Evolutionary conservation across 108 stramenopile species (phyloP), one percentile per base, ranked within the genome.

Genomic region (Skeletonema menzelii): DNA sequence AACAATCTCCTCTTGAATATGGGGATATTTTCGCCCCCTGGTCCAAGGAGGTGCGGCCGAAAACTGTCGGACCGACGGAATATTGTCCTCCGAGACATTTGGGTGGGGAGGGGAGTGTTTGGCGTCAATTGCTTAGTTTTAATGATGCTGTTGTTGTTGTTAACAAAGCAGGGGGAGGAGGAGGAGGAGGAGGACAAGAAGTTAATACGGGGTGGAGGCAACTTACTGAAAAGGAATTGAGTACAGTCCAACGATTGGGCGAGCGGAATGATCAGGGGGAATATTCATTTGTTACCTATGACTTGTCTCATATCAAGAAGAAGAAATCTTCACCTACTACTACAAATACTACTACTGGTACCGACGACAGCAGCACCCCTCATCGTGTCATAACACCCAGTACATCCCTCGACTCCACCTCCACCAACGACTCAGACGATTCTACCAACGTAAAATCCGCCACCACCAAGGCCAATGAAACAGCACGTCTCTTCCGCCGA

Each of bases 31-130:
- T 80, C 67, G 42, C 72, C n/a, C 72, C 72, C 8, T 80, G 79
- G 79, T 13, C 27, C 0, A 68, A 63, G 67, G 62, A 59, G 2
- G 58, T 44, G 1, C 38, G 57, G n/a, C 79, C 79, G 5, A 1
- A 0, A 3, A 66, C 59, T 0, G 46, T 19, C 0, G 79, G 79
- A 24, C 79, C 79, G 0, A 53, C 27, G 27, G 79, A 80, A 40
- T 80, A 80, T 62, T 73, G 72, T 30, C 79, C 79, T 5, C 79
- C 79, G 42, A 49, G 79, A 4, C 79, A 80, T 60, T 70, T 80
- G 64, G 79, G 79, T 5, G 79, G 79, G 12, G 55, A 37, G 0
- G 69, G 2, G 12, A 31, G 59, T 0, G 68, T 73, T 0, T 80
- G 79, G 79, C 40, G 34, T 17, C 47, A 24, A 55, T 32, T 11